Conservation (phyloP, 208 protist species). For the Lotmaria passim region DNA sequence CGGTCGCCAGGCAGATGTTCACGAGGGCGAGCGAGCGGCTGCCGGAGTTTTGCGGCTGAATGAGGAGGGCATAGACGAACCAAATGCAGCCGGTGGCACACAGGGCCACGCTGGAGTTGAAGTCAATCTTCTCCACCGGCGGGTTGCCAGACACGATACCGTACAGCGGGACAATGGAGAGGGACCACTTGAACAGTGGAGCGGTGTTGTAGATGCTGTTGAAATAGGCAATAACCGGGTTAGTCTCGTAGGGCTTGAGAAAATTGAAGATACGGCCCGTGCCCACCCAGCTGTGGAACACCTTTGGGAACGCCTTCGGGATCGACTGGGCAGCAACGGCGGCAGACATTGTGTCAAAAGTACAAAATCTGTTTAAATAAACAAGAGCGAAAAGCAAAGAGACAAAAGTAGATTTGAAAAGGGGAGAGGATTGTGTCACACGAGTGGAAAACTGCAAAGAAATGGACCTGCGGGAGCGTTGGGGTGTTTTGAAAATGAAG, state of each 20-base stretch:
- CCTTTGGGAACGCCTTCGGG: constrained; percentile 78
- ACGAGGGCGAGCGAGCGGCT: constrained; percentile 83
- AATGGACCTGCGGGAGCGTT: too few species aligned
- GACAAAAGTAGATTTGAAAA: constrained; percentile 5
- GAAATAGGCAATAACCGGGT: constrained; percentile 68
- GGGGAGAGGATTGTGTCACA: constrained; percentile 1
- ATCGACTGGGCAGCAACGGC: constrained; percentile 57
- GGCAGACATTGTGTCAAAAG: constrained; percentile 44
- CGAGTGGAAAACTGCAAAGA: too few species aligned
- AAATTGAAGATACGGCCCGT: constrained; percentile 74
- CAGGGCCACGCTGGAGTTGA: constrained; percentile 88
- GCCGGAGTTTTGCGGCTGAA: constrained; percentile 89
- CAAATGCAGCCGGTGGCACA: constrained; percentile 79
- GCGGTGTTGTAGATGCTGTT: constrained; percentile 90
- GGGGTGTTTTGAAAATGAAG: too few species aligned
- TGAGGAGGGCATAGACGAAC: constrained; percentile 88
- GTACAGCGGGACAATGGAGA: constrained; percentile 87
- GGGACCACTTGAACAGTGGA: constrained; percentile 88
- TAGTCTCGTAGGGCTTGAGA: constrained; percentile 79
- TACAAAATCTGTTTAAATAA: neutral
- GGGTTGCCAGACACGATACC: constrained; percentile 81
- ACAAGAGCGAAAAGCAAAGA: neutral
- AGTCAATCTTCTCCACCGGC: constrained; percentile 87
- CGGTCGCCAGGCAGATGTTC: constrained; percentile 81
- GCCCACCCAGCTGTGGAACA: constrained; percentile 80